Evolutionary conservation across 2,329 filamentous ascomycete genomes (phyloP).

Genomic region (Thelonectria rubi): DNA sequence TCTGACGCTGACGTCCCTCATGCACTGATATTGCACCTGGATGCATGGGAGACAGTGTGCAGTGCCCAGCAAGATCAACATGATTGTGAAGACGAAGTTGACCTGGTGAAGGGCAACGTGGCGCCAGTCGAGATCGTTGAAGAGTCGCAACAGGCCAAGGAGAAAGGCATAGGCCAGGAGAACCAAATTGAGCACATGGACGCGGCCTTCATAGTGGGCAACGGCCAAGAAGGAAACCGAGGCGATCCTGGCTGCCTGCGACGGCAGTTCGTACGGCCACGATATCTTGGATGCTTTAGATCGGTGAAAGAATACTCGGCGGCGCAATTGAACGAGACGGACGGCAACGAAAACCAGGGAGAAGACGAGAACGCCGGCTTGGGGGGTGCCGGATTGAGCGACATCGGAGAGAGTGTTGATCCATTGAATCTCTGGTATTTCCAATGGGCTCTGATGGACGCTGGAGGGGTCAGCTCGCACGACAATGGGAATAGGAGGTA

Average conservation of each 20-base stretch:
- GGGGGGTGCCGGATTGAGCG: conserved; percentile 53
- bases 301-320: conserved; percentile 37
- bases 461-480: conserved; percentile 14
- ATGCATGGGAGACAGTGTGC: conserved; percentile 56
- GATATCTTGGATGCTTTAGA: conserved; percentile 51
- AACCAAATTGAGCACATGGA: conserved; percentile 50
- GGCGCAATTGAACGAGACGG: conserved; percentile 47
- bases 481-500: neutral
- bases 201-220: conserved; percentile 46
- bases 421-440: conserved; percentile 47
- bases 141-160: conserved; percentile 55
- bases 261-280: conserved; percentile 54
- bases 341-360: conserved; percentile 50
- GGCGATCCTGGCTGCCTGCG: conserved; percentile 52
- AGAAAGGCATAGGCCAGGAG: conserved; percentile 53
- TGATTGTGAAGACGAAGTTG: conserved; percentile 54
- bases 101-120: conserved; percentile 58
- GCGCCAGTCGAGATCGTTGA: conserved; percentile 54
- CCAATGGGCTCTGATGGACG: conserved; percentile 24
- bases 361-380: conserved; percentile 48
- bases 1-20: conserved; percentile 44
- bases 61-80: conserved; percentile 48
- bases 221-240: conserved; percentile 52
- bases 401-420: conserved; percentile 50
- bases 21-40: conserved; percentile 47